Conservation (phyloP, 805 yeast genomes). For the Starmerella roubikii region DNA sequence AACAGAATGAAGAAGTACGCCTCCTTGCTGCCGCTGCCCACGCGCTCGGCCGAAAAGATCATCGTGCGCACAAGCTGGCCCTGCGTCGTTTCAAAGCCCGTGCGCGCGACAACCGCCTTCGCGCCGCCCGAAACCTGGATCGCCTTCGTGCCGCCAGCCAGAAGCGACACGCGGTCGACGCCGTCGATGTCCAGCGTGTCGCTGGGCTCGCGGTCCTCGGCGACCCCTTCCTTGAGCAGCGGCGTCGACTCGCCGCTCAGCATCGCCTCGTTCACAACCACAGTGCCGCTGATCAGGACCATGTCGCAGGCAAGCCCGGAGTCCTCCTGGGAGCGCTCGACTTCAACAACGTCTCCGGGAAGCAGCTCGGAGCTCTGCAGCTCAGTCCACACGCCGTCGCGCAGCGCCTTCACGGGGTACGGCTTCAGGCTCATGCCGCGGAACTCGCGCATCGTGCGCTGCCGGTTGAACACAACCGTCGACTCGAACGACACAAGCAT, state of each 20-base stretch:
- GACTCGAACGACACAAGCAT: slow-evolving; percentile 89
- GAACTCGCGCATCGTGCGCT: slow-evolving; percentile 86
- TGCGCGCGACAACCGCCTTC: slow-evolving; percentile 73
- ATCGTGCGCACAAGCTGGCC: slow-evolving; percentile 94
- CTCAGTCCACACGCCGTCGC: slow-evolving; percentile 58
- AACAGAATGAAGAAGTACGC: slow-evolving; percentile 86
- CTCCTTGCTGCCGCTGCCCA: slow-evolving; percentile 89
- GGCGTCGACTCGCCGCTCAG: slow-evolving; percentile 98
- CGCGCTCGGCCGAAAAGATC: slow-evolving; percentile 94
- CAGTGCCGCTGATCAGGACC: slow-evolving; percentile 72
- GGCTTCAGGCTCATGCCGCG: slow-evolving; percentile 97
- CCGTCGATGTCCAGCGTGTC: slow-evolving; percentile 65
- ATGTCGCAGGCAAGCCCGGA: slow-evolving; percentile 91
- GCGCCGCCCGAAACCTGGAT: slow-evolving; percentile 89
- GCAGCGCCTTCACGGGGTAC: slow-evolving; percentile 56
- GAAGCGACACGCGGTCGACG: slow-evolving; percentile 70
- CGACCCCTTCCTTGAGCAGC: slow-evolving; percentile 78
- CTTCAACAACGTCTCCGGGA: slow-evolving; percentile 80
- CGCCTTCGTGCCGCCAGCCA: slow-evolving; percentile 94
- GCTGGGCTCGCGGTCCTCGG: slow-evolving; percentile 52
- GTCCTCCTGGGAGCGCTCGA: slow-evolving; percentile 80
- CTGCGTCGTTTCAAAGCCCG: slow-evolving; percentile 98
- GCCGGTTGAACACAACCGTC: slow-evolving; percentile 90
- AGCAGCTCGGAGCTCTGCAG: slow-evolving; percentile 60
- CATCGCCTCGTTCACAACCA: slow-evolving; percentile 98